Percentiles rank a stretch among this genome's conserved stretches.
phyloP scores from a whole-genome alignment of 2,329 filamentous ascomycete genomes.

The Podosphaera xanthii region DNA sequence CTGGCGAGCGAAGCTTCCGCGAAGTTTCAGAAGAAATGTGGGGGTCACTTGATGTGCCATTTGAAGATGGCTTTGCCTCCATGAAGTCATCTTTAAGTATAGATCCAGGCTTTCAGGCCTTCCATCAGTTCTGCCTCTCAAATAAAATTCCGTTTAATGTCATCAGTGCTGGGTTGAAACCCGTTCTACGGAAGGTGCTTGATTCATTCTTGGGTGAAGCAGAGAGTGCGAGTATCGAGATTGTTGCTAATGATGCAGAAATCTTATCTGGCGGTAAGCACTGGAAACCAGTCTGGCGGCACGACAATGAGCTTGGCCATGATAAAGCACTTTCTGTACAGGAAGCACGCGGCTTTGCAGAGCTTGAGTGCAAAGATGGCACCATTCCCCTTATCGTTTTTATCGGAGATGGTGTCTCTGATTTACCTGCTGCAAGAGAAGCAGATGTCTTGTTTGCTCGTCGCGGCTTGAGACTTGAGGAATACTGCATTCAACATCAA shows the following conservation, averaged over 20 bases:
- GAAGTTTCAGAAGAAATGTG: constrained; percentile 54
- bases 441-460: constrained; percentile 46
- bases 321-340: constrained; percentile 43
- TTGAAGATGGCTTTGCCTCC: constrained; percentile 42
- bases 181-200: constrained; percentile 35
- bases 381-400: constrained; percentile 44
- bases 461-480: constrained; percentile 38
- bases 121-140: constrained; percentile 39
- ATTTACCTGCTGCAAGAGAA: constrained; percentile 40
- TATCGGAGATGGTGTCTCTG: constrained; percentile 46
- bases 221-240: constrained; percentile 33
- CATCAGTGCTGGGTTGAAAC: constrained; percentile 44
- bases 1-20: constrained; percentile 40
- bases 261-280: constrained; percentile 32
- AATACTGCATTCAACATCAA: constrained; percentile 39
- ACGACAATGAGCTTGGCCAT: constrained; percentile 40
- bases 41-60: constrained; percentile 41
- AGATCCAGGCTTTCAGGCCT: constrained; percentile 37
- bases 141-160: constrained; percentile 46
- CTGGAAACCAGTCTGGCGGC: constrained; percentile 45
- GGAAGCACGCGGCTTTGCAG: constrained; percentile 31
- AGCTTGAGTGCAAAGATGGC: constrained; percentile 31
- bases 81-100: constrained; percentile 39
- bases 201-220: constrained; percentile 42
- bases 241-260: constrained; percentile 43